Conservation (phyloP, 2,329 filamentous ascomycete species). For the Ophiocordyceps sinensis region DNA sequence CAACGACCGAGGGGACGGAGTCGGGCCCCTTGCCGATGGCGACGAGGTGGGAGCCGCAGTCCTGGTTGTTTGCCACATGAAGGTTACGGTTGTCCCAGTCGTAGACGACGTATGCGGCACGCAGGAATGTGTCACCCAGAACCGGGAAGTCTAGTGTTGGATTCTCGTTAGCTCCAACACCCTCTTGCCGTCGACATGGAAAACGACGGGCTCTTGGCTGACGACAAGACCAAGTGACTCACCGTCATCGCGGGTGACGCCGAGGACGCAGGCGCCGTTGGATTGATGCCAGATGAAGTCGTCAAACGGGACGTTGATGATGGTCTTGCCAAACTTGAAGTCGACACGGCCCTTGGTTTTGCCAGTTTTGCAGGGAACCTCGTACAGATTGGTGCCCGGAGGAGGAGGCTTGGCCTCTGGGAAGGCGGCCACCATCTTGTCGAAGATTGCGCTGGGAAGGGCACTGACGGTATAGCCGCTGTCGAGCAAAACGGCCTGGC, state of each 20-base stretch:
- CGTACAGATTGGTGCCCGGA: conserved; percentile 24
- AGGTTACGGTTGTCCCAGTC: conserved; percentile 25
- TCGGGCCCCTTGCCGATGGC: conserved; percentile 24
- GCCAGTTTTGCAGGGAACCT: conserved; percentile 28
- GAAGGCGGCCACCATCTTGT: conserved; percentile 26
- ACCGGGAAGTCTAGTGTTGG: conserved; percentile 16
- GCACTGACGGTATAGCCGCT: conserved; percentile 55
- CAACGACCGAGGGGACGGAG: conserved; percentile 16
- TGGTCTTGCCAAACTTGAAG: conserved; percentile 30
- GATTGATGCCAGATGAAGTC: conserved; percentile 30
- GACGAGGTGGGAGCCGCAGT: conserved; percentile 23
- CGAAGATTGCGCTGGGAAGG: conserved; percentile 42
- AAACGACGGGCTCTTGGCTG: no score
- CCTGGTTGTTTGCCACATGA: conserved; percentile 20
- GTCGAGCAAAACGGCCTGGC: conserved; percentile 41
- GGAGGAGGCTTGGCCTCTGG: conserved; percentile 7
- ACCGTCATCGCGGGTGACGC: conserved; percentile 26
- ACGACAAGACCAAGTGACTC: neutral
- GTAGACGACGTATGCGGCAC: conserved; percentile 28
- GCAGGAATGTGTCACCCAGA: conserved; percentile 29
- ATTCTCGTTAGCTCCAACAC: neutral
- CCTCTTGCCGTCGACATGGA: no score
- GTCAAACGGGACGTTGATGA: conserved; percentile 27
- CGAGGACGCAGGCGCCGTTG: conserved; percentile 23
- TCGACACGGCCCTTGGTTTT: conserved; percentile 25